Evolutionary conservation across 192 early-diverging fungal genomes (phyloP), one percentile per base, ranked within the genome.

Genomic region (Coemansia sp.): DNA sequence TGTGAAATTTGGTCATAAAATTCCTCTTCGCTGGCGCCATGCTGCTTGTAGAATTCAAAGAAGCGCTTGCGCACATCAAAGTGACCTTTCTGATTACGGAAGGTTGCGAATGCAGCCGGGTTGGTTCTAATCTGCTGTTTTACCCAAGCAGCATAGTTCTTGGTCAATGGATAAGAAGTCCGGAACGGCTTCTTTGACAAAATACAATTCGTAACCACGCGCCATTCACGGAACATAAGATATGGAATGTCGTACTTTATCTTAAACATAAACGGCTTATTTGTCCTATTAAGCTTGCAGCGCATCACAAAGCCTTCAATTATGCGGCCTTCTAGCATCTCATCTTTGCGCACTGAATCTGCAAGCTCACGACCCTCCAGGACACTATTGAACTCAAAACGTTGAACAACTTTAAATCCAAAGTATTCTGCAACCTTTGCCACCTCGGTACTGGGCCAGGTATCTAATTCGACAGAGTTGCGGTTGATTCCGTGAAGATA

Each of bases 191-290:
- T 72, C 10, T 73, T 73, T 7, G 51, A 34, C 7, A 92, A 62
- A 1, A 94, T 57, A 15, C 57, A 59, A 64, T 88, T 89, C 9
- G 96, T 98, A 6, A 95, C 65, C 64, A 97, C 95, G n/a, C 96
- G 85, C 92, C 95, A 98, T 57, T 98, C 96, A 22, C 94, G 86
- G 79, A 91, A 98, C 87, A 95, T 89, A 34, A 97, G 70, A 53
- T 98, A 98, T 0, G 93, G 91, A 69, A 93, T 89, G 53, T 98
- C 93, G 68, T 91, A 95, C 68, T 98, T 98, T 79, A 96, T 84
- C 82, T 98, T 98, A 84, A 94, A 96, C 65, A 91, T 87, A 37
- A 71, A 55, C 5, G 82, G 75, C 23, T 65, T 65, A 1, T 72
- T 57, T 0, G 47, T 54, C 2, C 15, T 62, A 36, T 64, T 60